phyloP scores from a whole-genome alignment of 2,329 filamentous ascomycete species.

The Pestalotiopsis sp. region DNA sequence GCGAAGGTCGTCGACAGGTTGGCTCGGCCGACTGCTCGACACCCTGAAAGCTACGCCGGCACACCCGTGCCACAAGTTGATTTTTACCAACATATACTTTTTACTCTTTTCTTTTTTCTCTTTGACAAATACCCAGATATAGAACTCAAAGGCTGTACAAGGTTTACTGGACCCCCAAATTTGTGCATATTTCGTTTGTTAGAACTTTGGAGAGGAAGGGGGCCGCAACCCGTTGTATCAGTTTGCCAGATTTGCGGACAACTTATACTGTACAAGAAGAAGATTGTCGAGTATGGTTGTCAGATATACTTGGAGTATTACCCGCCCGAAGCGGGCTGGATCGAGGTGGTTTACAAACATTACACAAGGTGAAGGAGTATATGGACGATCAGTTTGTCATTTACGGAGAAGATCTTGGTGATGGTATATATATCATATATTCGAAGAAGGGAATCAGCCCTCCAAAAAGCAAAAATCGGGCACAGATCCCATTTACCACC shows the following conservation, averaged over 20 bases:
- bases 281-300: slow-evolving; percentile 9
- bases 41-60: slow-evolving; percentile 24
- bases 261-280: slow-evolving; percentile 28
- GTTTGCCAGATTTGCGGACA: slow-evolving; percentile 16
- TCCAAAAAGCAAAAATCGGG: not conserved
- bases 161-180: slow-evolving; percentile 23
- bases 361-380: not conserved
- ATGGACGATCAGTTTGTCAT: slow-evolving; percentile 22
- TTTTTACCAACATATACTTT: slow-evolving; percentile 7
- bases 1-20: not conserved
- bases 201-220: slow-evolving; percentile 19
- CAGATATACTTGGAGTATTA: not conserved
- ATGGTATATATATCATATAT: not conserved
- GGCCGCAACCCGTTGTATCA: slow-evolving; percentile 15
- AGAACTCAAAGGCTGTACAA: slow-evolving; percentile 32
- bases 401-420: slow-evolving; percentile 18
- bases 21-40: slow-evolving; percentile 19
- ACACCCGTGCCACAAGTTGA: not conserved
- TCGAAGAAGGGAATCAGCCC: not conserved
- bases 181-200: slow-evolving; percentile 35
- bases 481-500: not conserved
- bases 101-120: slow-evolving; percentile 24
- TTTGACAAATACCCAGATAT: slow-evolving; percentile 37
- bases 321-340: not conserved
- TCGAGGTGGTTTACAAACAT: not conserved